Evolutionary conservation across 2,329 filamentous ascomycete genomes (phyloP), one percentile per base, ranked within the genome.

Genomic region (Phyllosticta ampelicida): DNA sequence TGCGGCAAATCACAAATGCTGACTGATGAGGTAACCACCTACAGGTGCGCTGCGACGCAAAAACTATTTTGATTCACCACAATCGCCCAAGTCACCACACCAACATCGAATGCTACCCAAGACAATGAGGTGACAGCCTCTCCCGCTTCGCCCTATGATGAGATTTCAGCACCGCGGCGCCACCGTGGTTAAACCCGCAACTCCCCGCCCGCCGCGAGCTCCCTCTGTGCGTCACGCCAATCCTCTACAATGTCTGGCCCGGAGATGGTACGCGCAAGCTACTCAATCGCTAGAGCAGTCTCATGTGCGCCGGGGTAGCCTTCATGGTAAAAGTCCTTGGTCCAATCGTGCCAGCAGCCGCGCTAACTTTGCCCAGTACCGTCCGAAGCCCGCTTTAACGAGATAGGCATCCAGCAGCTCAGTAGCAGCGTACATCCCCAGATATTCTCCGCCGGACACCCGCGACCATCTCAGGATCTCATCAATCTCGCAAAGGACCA

Each of bases 321-420:
- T 44, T 44, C 36, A 6, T n/a, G 36, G 36, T 44, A 44, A 44
- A n/a, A n/a, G 6, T 16, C 36, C 18, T 21, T 21, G 49, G 5
- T n/a, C 36, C 36, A 16, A 44, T 18, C 6, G 36, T 16, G n/a
- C 36, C 36, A 44, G 5, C 1, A 18, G 13, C 13, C 13, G 16
- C 36, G 36, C 36, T 44, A n/a, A 44, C 36, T 18, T n/a, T 44
- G 16, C 13, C 36, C 64, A 71, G 67, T 74, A 28, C 66, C 72
- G n/a, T 73, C 77, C 6, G 74, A 80, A 59, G 78, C 89, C 53
- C 85, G 94, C 63, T 89, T 87, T 76, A 99, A 95, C 74, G 88
- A 95, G 64, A 91, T 99, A 65, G 90, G 89, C 56, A 89, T 99
- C 48, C 94, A 99, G 74, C 92, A 97, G 67, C 77, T 99, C 64